phyloP scores from a whole-genome alignment of 345 rosid species.

The Garcia nutans region DNA sequence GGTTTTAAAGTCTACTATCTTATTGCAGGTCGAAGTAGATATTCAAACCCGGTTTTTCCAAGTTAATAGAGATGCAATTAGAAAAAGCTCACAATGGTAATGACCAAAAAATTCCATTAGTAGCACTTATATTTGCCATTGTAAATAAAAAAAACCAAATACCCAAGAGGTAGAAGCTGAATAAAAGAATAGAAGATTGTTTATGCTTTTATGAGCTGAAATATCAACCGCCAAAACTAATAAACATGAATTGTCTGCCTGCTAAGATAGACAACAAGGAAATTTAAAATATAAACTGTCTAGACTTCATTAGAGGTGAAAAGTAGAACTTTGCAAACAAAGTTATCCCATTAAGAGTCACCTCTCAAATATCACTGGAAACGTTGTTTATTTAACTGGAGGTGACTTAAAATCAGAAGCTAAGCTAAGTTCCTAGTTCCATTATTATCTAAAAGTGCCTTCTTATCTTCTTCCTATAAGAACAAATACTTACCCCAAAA shows the following conservation, averaged over 20 bases:
- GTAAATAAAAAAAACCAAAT: too few species aligned
- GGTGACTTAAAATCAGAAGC: constrained; percentile 16
- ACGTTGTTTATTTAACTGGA: neutral
- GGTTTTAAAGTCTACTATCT: neutral
- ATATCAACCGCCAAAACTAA: too few species aligned
- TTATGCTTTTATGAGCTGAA: too few species aligned
- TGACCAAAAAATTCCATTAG: too few species aligned
- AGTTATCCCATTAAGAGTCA: neutral
- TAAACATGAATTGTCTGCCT: too few species aligned
- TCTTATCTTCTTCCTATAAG: constrained; percentile 21
- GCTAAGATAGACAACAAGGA: too few species aligned
- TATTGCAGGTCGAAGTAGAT: neutral
- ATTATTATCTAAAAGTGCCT: constrained; percentile 8
- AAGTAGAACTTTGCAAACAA: constrained; percentile 8
- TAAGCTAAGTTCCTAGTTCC: constrained; percentile 14
- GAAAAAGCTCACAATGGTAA: too few species aligned
- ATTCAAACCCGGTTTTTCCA: too few species aligned
- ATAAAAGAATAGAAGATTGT: too few species aligned
- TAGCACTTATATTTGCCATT: neutral
- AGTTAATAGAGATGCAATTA: too few species aligned
- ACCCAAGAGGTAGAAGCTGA: too few species aligned
- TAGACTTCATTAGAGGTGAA: neutral
- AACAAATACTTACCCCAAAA: constrained; percentile 26
- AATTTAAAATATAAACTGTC: neutral
- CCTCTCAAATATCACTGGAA: constrained; percentile 25